phyloP scores from a whole-genome alignment of 2,329 filamentous ascomycete species.

The Penicillium fuscoglaucum region DNA sequence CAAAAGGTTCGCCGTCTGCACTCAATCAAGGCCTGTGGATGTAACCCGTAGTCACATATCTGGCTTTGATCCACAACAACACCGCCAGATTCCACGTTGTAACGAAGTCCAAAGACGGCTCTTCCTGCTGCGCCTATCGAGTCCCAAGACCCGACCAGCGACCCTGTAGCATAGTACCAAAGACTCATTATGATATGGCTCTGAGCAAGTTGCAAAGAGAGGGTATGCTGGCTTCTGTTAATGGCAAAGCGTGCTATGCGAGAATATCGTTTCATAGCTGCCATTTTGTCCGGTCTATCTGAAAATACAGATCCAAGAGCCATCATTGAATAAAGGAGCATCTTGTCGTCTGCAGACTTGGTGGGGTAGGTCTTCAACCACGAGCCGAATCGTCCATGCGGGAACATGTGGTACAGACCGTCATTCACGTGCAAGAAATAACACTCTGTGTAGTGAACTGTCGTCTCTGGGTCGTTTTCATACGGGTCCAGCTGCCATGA shows the following conservation, averaged over 20 bases:
- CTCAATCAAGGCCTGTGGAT: constrained; percentile 60
- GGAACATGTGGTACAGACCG: constrained; percentile 58
- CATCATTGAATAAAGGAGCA: constrained; percentile 62
- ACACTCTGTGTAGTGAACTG: constrained; percentile 54
- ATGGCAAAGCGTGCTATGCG: constrained; percentile 60
- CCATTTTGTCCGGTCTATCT: constrained; percentile 45
- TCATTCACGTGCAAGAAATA: constrained; percentile 60
- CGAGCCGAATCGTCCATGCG: constrained; percentile 52
- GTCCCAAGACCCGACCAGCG: constrained; percentile 63
- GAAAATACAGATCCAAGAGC: constrained; percentile 60
- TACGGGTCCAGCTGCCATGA: constrained; percentile 58
- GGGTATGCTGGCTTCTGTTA: constrained; percentile 51
- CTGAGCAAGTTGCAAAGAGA: constrained; percentile 66
- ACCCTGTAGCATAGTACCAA: constrained; percentile 64
- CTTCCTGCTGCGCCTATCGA: constrained; percentile 63
- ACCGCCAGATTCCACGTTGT: constrained; percentile 62
- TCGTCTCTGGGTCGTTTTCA: constrained; percentile 50
- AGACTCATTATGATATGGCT: constrained; percentile 65
- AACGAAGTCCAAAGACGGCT: constrained; percentile 58
- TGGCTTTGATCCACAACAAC: constrained; percentile 49
- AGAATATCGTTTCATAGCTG: constrained; percentile 51
- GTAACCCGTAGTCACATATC: constrained; percentile 59
- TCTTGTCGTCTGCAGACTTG: constrained; percentile 56
- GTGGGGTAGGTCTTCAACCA: constrained; percentile 54
- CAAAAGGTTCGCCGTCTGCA: constrained; percentile 70